phyloP scores from a whole-genome alignment of 2,329 filamentous ascomycete species.

The Colletotrichum liriopes region DNA sequence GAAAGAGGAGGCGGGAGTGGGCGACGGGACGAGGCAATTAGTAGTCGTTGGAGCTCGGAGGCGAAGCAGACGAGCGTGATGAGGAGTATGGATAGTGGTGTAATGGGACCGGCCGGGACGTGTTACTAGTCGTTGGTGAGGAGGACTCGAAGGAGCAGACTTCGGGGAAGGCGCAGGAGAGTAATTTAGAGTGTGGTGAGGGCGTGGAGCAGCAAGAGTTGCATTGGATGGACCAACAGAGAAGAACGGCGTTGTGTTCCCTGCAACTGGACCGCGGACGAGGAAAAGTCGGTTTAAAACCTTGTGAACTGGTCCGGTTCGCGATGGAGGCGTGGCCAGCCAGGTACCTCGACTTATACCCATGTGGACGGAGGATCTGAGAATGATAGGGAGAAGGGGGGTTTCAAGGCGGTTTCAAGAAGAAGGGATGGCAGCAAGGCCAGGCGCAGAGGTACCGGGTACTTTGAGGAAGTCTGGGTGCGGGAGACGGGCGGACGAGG shows the following conservation, averaged over 20 bases:
- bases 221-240: slow-evolving; percentile 41
- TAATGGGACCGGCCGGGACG: slow-evolving; percentile 40
- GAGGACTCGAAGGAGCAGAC: slow-evolving; percentile 13
- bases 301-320: slow-evolving; percentile 39
- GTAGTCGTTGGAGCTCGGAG: slow-evolving; percentile 39
- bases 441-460: slow-evolving; percentile 34
- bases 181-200: slow-evolving; percentile 42
- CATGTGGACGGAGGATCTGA: slow-evolving; percentile 35
- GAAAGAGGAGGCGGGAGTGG: slow-evolving; percentile 42
- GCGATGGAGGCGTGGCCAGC: slow-evolving; percentile 35
- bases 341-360: slow-evolving; percentile 42
- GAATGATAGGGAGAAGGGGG: slow-evolving; percentile 41
- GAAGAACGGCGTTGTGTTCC: slow-evolving; percentile 37
- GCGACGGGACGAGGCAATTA: slow-evolving; percentile 41
- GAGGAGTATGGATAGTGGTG: slow-evolving; percentile 32
- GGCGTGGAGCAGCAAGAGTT: slow-evolving; percentile 39
- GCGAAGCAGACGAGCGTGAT: slow-evolving; percentile 31
- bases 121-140: slow-evolving; percentile 23
- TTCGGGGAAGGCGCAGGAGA: slow-evolving; percentile 37
- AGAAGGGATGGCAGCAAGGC: slow-evolving; percentile 31
- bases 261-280: slow-evolving; percentile 47
- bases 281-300: slow-evolving; percentile 55
- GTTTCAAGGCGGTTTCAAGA: slow-evolving; percentile 42
- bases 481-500: slow-evolving; percentile 37
- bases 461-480: slow-evolving; percentile 30